phyloP scores from a whole-genome alignment of 106 monocot species.

The Apostasia ramifera region DNA sequence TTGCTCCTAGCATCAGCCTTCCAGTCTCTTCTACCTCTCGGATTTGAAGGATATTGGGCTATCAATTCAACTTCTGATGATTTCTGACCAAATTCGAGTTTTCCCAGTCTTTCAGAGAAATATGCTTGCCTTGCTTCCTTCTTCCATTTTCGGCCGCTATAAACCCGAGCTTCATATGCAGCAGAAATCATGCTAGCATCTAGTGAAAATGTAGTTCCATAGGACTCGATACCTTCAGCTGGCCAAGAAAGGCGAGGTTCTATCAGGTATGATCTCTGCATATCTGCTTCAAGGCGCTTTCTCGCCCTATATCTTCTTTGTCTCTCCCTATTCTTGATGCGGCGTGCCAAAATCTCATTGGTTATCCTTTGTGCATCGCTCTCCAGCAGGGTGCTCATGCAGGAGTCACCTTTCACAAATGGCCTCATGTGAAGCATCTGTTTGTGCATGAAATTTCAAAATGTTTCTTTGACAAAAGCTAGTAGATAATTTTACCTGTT shows the following conservation, averaged over 20 bases:
- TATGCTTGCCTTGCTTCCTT: conserved; percentile 33
- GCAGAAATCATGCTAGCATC: background rate
- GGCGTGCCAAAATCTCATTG: conserved; percentile 21
- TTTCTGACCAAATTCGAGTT: background rate
- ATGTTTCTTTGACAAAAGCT: too few relatives aligned
- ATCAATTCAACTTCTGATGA: conserved; percentile 4
- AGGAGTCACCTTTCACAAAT: background rate
- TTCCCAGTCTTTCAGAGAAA: background rate
- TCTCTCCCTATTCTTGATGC: conserved; percentile 41
- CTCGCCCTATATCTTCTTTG: conserved; percentile 43
- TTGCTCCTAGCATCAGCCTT: conserved; percentile 43
- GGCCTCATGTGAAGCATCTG: background rate
- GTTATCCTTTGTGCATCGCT: background rate
- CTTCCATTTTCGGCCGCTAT: conserved; percentile 38
- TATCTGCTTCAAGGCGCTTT: conserved; percentile 36
- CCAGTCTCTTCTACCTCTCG: conserved; percentile 22
- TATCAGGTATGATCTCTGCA: conserved; percentile 13
- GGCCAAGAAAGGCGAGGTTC: background rate
- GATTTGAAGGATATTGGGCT: background rate
- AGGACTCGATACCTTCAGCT: background rate
- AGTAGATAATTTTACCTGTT: too few relatives aligned
- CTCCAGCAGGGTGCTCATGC: background rate
- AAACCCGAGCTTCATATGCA: background rate
- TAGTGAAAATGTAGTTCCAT: background rate
- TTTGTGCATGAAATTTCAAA: too few relatives aligned